Evolutionary conservation across 768 basidiomycete genomes (phyloP), one percentile per base, ranked within the genome.

Genomic region (Sporobolomyces pararoseus): DNA sequence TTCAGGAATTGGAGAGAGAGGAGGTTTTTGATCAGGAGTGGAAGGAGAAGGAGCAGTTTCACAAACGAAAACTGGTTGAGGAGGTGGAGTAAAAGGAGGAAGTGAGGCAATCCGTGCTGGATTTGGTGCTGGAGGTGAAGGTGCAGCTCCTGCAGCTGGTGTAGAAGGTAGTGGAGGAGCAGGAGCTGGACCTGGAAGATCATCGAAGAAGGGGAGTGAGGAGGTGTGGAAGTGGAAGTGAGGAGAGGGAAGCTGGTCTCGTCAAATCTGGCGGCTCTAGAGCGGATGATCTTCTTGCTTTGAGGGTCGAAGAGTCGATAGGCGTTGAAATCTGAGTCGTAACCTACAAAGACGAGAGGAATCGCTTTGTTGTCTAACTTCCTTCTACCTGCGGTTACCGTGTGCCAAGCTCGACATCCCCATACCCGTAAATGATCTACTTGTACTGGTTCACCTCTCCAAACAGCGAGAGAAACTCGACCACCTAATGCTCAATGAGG

Each of bases 161-260:
- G 39, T 42, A 10, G 39, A 9, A 42, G 39, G 39, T 10, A 17
- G 39, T 42, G 39, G 17, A 42, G 39, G 39, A 42, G 39, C 39
- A 17, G 39, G 39, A 42, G 39, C 39, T 9, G 10, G 39, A 42
- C 10, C 39, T 42, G 39, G 39, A 10, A 17, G 39, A 42, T 42
- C 17, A 42, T 17, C 17, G 39, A 42, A 17, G 39, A 42, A 42
- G 39, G 39, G 17, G 39, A 10, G 39, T 42, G 39, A 42, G 17
- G 39, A 10, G 39, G 39, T 10, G 17, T 17, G 9, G 39, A 42
- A 17, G 39, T 10, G 17, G 39, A 17, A 42, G 39, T 17, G 39
- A 42, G 39, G 51, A 52, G 32, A 10, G 62, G 62, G 25, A 63
- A 63, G 35, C 42, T 49, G 57, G 58, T 16, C 59, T 67, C 58